Evolutionary conservation across 495 filamentous ascomycete species (phyloP).

Genomic region (Xylaria bambusicola): DNA sequence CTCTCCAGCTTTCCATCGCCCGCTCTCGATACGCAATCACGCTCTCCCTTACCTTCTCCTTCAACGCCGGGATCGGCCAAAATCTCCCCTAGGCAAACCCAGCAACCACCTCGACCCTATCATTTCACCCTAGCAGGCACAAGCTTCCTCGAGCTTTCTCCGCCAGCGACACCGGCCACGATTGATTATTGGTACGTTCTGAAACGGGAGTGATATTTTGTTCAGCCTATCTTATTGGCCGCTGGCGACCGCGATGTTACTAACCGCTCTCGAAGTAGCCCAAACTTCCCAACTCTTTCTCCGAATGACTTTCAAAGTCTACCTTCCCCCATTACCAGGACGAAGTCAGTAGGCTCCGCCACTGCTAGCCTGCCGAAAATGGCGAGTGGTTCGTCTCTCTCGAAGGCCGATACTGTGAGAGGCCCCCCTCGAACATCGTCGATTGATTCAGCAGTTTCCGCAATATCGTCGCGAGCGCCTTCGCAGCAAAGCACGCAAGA

Average conservation of each 20-base stretch:
- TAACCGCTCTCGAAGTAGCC: conserved; percentile 27
- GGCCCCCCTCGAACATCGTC: conserved; percentile 76
- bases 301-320: conserved; percentile 47
- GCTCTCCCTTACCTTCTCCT: conserved; percentile 27
- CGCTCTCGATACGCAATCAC: conserved; percentile 24
- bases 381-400: conserved; percentile 26
- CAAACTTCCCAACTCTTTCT: conserved; percentile 30
- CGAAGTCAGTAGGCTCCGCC: conserved; percentile 42
- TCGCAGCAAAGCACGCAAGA: conserved; percentile 67
- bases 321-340: conserved; percentile 38
- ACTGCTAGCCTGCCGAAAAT: conserved; percentile 27
- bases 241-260: conserved; percentile 23
- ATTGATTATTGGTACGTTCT: conserved; percentile 34
- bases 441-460: conserved; percentile 92
- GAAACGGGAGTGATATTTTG: too few relatives aligned
- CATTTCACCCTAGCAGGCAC: conserved; percentile 10
- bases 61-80: background rate
- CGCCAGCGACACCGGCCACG: conserved; percentile 15
- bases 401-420: conserved; percentile 26
- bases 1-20: conserved; percentile 37
- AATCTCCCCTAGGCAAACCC: conserved; percentile 1
- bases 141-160: conserved; percentile 17
- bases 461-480: conserved; percentile 69
- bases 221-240: too few relatives aligned
- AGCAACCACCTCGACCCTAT: conserved; percentile 3